phyloP scores from a whole-genome alignment of 208 protist species.

The Wallacemonas collosoma region DNA sequence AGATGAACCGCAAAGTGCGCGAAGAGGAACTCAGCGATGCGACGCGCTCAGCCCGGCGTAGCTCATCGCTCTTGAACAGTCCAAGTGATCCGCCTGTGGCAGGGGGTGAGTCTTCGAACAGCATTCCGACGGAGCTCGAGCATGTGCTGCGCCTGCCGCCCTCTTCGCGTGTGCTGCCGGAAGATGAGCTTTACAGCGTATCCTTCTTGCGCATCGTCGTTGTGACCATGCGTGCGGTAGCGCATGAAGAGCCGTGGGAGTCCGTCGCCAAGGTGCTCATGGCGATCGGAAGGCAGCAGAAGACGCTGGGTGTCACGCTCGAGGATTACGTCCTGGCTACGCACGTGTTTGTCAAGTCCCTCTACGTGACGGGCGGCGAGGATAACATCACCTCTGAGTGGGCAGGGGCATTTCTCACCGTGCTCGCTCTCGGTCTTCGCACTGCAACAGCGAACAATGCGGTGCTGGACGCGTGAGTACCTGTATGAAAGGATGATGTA shows the following conservation, averaged over 20 bases:
- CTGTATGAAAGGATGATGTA: background rate
- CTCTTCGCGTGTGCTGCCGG: slow-evolving; percentile 19
- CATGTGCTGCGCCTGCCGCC: background rate
- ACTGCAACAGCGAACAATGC: slow-evolving; percentile 23
- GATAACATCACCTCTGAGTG: slow-evolving; percentile 54
- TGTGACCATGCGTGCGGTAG: slow-evolving; percentile 55
- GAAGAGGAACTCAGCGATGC: background rate
- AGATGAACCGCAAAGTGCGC: slow-evolving; percentile 1
- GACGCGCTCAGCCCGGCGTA: background rate
- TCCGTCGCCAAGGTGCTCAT: slow-evolving; percentile 50
- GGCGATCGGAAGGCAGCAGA: slow-evolving; percentile 60
- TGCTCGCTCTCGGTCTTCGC: slow-evolving; percentile 67
- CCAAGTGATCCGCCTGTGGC: slow-evolving; percentile 6
- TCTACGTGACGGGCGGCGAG: slow-evolving; percentile 58
- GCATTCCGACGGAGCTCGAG: slow-evolving; percentile 28
- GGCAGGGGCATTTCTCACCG: slow-evolving; percentile 66
- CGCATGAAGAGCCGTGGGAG: slow-evolving; percentile 42
- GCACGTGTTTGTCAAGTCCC: slow-evolving; percentile 66
- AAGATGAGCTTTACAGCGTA: slow-evolving; percentile 64
- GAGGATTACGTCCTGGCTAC: slow-evolving; percentile 82
- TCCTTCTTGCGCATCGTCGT: slow-evolving; percentile 83
- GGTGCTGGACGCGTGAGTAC: background rate
- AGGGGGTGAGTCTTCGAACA: background rate
- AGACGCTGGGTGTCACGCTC: slow-evolving; percentile 47
- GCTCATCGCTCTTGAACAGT: slow-evolving; percentile 10